Evolutionary conservation across 2,329 filamentous ascomycete genomes (phyloP), one percentile per base, ranked within the genome.

Genomic region (Coniella lustricola): DNA sequence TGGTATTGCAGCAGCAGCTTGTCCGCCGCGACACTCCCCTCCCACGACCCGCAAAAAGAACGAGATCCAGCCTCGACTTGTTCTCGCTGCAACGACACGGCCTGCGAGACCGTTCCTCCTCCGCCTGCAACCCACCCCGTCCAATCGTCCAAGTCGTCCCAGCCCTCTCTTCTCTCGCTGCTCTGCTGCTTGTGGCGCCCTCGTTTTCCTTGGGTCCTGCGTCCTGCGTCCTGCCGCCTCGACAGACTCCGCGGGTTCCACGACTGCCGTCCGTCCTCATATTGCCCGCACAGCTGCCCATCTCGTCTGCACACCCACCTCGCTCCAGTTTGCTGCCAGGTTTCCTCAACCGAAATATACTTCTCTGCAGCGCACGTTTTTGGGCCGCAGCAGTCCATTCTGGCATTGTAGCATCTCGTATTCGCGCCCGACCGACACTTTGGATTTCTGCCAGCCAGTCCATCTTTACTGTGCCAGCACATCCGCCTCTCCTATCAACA

Each of bases 241-340:
- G 37, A 18, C 44, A 36, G 22, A n/a, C n/a, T 25, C 44, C 29
- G 44, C 29, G 17, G 37, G n/a, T n/a, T 29, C 31, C 10, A 32
- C 40, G 29, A 42, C 16, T 16, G 13, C 29, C 17, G 33, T 33
- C 44, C 44, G 44, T 39, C 31, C 44, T 16, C 14, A 21, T 39
- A 22, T 22, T 40, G 38, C 35, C 35, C 35, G 44, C 29, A 40
- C 17, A 40, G 35, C 44, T 25, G 21, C 44, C 13, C 29, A 44
- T 20, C 41, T 44, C 31, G 10, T 43, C 18, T 29, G 25, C 10
- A 10, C 25, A 29, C 17, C 35, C 13, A 29, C 35, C 44, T 39
- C 35, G 7, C 39, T 39, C 36, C 32, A 32, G 44, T 7, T 21
- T 46, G 21, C 32, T 40, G 22, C 18, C 44, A 39, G 17, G 34